Percentiles rank a stretch among this genome's conserved stretches.
phyloP scores from a whole-genome alignment of 2,329 filamentous ascomycete species.

The Paraphaeosphaeria sporulosa region DNA sequence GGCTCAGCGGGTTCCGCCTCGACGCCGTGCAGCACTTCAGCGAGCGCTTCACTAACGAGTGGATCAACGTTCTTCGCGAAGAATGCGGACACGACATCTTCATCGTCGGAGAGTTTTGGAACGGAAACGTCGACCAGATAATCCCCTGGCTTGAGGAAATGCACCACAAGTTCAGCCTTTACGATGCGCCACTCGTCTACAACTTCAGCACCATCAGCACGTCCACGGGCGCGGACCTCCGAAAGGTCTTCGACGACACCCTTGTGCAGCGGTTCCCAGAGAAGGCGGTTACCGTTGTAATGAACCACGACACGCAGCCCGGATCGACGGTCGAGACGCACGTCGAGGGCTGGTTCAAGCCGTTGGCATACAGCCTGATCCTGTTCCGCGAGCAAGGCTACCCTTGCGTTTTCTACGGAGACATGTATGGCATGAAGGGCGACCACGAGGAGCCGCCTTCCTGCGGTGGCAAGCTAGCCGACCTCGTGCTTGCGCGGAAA shows the following conservation, averaged over 20 bases:
- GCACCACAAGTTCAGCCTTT: constrained; percentile 63
- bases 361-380: constrained; percentile 75
- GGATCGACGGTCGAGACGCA: constrained; percentile 69
- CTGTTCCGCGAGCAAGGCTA: constrained; percentile 69
- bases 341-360: constrained; percentile 73
- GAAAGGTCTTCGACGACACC: constrained; percentile 68
- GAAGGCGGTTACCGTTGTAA: constrained; percentile 71
- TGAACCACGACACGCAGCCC: constrained; percentile 75
- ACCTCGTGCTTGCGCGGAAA: constrained; percentile 68
- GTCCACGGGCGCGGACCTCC: constrained; percentile 65
- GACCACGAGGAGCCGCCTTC: constrained; percentile 61
- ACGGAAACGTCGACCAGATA: constrained; percentile 64
- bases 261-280: constrained; percentile 63
- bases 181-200: constrained; percentile 73
- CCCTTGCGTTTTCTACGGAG: constrained; percentile 75
- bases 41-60: constrained; percentile 70
- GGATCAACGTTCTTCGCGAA: constrained; percentile 63
- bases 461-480: constrained; percentile 63
- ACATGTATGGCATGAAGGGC: constrained; percentile 70
- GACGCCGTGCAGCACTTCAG: constrained; percentile 79
- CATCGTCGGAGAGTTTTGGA: constrained; percentile 75
- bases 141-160: constrained; percentile 65
- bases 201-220: constrained; percentile 70
- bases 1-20: constrained; percentile 71
- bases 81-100: constrained; percentile 63